Conservation (phyloP, 371 early-diverging fungal genomes). For the Lichtheimia corymbifera region DNA sequence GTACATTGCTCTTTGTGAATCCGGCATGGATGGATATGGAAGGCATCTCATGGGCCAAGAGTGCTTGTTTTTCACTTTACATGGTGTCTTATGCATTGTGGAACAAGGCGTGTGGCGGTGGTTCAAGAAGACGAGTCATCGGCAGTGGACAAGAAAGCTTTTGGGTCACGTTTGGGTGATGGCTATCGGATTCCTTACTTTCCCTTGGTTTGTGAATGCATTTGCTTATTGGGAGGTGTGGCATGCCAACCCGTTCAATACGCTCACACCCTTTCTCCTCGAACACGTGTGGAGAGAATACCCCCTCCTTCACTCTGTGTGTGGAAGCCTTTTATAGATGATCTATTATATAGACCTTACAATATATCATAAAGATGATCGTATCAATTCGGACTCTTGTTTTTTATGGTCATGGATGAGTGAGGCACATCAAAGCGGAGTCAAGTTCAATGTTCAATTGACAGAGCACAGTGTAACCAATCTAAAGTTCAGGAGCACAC, state of each 20-base stretch:
- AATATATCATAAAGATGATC: conserved; percentile 1
- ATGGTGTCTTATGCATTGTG: conserved; percentile 24
- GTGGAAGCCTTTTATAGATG: conserved; percentile 14
- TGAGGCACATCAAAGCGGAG: too few relatives aligned
- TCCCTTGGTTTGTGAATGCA: conserved; percentile 30
- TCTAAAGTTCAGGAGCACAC: too few relatives aligned
- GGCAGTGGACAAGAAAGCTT: background rate
- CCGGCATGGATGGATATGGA: conserved; percentile 22
- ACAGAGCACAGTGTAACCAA: too few relatives aligned
- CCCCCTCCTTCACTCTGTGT: conserved; percentile 6
- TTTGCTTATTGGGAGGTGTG: conserved; percentile 29
- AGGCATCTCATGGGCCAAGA: conserved; percentile 28
- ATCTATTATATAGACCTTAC: background rate
- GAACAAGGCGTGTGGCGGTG: conserved; percentile 1
- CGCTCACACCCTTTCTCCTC: conserved; percentile 12
- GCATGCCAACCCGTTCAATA: conserved; percentile 16
- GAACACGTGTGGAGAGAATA: conserved; percentile 17
- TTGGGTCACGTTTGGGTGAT: conserved; percentile 26
- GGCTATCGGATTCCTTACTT: conserved; percentile 11
- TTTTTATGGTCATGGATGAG: too few relatives aligned
- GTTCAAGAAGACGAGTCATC: background rate
- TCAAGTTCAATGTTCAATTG: too few relatives aligned
- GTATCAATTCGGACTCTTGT: too few relatives aligned
- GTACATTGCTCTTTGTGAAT: conserved; percentile 25
- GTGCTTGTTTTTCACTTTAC: conserved; percentile 26